Evolutionary conservation across 208 protist genomes (phyloP).

Genomic region (Trichomonas vaginalis): DNA sequence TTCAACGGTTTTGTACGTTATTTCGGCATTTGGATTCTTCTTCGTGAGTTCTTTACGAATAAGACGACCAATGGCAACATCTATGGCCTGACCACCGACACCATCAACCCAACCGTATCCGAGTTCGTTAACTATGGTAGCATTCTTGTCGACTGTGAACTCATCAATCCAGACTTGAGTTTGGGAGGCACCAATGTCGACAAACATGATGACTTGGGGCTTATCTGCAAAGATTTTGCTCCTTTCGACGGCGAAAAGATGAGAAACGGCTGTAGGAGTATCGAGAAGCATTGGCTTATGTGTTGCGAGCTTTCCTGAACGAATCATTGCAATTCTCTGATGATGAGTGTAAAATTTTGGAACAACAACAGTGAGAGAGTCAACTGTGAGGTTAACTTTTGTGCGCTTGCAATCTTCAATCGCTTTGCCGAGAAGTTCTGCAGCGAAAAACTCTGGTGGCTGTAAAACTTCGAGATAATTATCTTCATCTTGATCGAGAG

Average conservation of each 20-base stretch:
- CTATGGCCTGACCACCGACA: neutral
- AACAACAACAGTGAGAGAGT: neutral
- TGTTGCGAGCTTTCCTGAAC: neutral
- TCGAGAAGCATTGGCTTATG: neutral
- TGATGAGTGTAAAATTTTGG: slow-evolving; percentile 1
- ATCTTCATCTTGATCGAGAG: slow-evolving; percentile 3
- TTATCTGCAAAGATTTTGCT: neutral
- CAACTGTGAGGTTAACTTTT: neutral
- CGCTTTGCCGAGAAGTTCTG: neutral
- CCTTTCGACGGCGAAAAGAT: neutral
- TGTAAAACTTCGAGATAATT: neutral
- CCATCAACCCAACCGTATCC: neutral
- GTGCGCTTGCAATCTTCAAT: neutral
- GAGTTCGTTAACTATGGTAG: neutral
- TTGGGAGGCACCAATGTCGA: neutral
- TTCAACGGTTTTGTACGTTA: neutral
- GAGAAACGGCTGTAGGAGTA: neutral
- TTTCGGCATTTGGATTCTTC: neutral
- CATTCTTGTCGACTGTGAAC: neutral
- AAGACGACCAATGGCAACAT: neutral
- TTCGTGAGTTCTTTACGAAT: neutral
- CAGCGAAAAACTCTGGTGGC: neutral
- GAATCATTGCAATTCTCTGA: neutral
- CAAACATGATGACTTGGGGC: neutral
- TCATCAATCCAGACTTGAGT: neutral